Conservation (phyloP, 129 eudicot genomes). For the Pittosporum tobira region DNA sequence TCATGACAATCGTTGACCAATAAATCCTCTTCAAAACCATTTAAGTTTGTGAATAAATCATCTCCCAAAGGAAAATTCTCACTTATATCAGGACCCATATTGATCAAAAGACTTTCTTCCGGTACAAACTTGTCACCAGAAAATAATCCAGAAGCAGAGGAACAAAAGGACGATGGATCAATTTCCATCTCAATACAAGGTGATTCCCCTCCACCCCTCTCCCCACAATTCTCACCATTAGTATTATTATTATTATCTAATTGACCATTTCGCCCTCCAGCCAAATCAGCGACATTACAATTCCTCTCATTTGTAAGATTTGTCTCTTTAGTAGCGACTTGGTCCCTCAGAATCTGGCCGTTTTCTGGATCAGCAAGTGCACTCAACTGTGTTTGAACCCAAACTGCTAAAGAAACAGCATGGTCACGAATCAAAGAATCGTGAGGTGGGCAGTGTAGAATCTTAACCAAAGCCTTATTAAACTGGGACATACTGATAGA, state of each 20-base stretch:
- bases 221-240: conserved; percentile 6
- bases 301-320: conserved; percentile 1
- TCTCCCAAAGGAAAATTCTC: conserved; percentile 6
- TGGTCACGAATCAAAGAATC: conserved; percentile 81
- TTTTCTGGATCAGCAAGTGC: conserved; percentile 22
- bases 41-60: background rate
- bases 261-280: conserved; percentile 7
- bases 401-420: conserved; percentile 67
- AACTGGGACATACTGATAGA: conserved; percentile 58
- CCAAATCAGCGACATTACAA: background rate
- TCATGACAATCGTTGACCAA: background rate
- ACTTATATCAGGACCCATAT: background rate
- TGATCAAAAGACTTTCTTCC: background rate
- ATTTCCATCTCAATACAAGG: conserved; percentile 9
- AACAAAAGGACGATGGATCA: conserved; percentile 8
- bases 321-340: background rate
- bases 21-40: conserved; percentile 4
- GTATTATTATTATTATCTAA: background rate
- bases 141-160: conserved; percentile 2
- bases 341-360: background rate
- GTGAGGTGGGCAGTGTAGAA: conserved; percentile 61
- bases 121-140: background rate
- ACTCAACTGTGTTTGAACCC: conserved; percentile 60
- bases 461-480: conserved; percentile 42
- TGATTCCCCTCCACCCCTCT: background rate